A percentile compares a stretch with the other conserved stretches of the same genome.
Evolutionary conservation across 2,329 filamentous ascomycete species (phyloP).

Genomic region (Colletotrichum noveboracense): DNA sequence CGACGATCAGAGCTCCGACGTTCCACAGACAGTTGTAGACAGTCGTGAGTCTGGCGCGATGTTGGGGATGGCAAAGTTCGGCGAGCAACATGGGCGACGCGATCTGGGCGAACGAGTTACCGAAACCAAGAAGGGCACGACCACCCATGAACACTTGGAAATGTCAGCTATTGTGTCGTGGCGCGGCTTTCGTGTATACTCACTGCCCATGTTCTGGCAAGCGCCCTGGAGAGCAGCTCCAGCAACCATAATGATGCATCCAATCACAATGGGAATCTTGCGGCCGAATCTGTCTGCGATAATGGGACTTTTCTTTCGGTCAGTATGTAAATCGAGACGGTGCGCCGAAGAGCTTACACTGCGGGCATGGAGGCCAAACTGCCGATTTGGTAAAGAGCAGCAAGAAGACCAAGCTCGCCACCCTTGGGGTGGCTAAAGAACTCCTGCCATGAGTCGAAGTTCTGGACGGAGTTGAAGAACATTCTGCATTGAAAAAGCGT

Average conservation of each 20-base stretch:
- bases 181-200: slow-evolving; percentile 9
- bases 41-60: slow-evolving; percentile 54
- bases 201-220: slow-evolving; percentile 42
- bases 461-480: slow-evolving; percentile 50
- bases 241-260: slow-evolving; percentile 58
- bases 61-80: slow-evolving; percentile 58
- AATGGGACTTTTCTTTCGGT: slow-evolving; percentile 40
- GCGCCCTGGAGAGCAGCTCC: slow-evolving; percentile 63
- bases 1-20: slow-evolving; percentile 49
- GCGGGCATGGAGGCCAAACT: slow-evolving; percentile 62
- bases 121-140: slow-evolving; percentile 63
- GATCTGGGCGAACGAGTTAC: slow-evolving; percentile 57
- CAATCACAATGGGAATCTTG: slow-evolving; percentile 56
- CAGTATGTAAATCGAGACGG: neutral
- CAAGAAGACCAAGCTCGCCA: slow-evolving; percentile 55
- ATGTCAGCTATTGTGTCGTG: neutral
- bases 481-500: slow-evolving; percentile 33
- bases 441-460: slow-evolving; percentile 47
- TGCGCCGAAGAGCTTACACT: slow-evolving; percentile 40
- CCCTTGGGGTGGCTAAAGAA: slow-evolving; percentile 53
- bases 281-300: slow-evolving; percentile 61
- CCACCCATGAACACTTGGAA: slow-evolving; percentile 49
- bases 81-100: slow-evolving; percentile 58
- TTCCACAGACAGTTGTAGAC: slow-evolving; percentile 62
- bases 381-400: slow-evolving; percentile 65